A percentile compares a stretch with the other conserved stretches of the same genome.
Evolutionary conservation across 345 rosid species (phyloP).

Genomic region (Arabidopsis suecica): DNA sequence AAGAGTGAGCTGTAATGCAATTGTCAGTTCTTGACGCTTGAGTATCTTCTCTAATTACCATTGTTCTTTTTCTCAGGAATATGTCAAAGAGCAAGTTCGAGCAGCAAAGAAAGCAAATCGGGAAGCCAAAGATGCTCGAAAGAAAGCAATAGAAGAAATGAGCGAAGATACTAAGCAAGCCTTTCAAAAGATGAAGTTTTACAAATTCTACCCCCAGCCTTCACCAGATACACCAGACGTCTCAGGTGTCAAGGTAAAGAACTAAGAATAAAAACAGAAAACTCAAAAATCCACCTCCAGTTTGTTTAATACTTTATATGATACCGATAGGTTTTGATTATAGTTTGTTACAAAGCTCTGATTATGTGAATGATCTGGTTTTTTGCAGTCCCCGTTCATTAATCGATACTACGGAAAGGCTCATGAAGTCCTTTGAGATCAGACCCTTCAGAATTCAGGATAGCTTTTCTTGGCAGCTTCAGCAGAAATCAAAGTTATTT

Average conservation of each 20-base stretch:
- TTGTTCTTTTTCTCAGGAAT: slow-evolving; percentile 59
- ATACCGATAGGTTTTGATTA: not conserved
- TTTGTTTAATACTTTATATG: not conserved
- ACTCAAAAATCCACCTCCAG: not conserved
- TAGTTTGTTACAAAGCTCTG: slow-evolving; percentile 7
- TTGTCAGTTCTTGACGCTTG: slow-evolving; percentile 14
- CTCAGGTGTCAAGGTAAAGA: slow-evolving; percentile 67
- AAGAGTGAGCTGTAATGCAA: slow-evolving; percentile 18
- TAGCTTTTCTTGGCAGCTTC: slow-evolving; percentile 36
- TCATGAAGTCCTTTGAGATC: slow-evolving; percentile 64
- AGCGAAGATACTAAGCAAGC: slow-evolving; percentile 73
- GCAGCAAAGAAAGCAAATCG: slow-evolving; percentile 87
- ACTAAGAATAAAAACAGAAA: not conserved
- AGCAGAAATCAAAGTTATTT: slow-evolving; percentile 1
- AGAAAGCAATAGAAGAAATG: slow-evolving; percentile 78
- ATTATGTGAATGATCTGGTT: not conserved
- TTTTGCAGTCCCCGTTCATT: slow-evolving; percentile 76
- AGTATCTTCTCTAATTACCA: not conserved
- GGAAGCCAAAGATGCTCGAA: slow-evolving; percentile 93
- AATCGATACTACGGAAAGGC: slow-evolving; percentile 96
- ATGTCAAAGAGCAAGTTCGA: slow-evolving; percentile 76
- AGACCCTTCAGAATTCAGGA: slow-evolving; percentile 15
- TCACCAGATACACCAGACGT: slow-evolving; percentile 79
- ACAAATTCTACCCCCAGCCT: slow-evolving; percentile 89
- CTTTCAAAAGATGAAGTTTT: slow-evolving; percentile 73